Base-by-base conservation (phyloP, 169 alveolate genomes). In the Plasmodium sp. region DNA sequence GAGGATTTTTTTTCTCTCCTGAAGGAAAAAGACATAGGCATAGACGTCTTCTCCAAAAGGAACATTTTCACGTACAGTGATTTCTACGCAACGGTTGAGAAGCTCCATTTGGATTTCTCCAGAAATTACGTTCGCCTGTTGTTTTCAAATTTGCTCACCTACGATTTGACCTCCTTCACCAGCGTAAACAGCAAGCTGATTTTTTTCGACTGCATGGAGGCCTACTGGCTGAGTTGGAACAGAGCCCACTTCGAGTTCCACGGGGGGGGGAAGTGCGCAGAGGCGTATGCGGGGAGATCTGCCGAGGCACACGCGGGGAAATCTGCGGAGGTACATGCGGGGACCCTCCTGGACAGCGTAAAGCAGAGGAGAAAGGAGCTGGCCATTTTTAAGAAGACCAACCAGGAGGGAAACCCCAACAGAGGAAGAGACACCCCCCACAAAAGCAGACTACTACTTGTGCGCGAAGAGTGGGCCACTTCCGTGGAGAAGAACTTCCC, bases 181-280 rank as follows among this genome's bases (percentile, higher is more conserved):
- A 86, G 93, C 81, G 62, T 86, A 39, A 51, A 86, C 45, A 86
- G 18, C 80, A 86, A 86, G 48, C 58, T 86, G 10, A 86, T 86
- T 36, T 86, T 86, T 77, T 86, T 34, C 67, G 93, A 86, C 45
- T 75, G 67, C 81, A 75, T 86, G n/a, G 86, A 86, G 48, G 18
- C 16, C 0, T 75, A 74, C 22, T 86, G 93, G 93, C n/a, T 34
- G n/a, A 77, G 36, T n/a, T 86, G 93, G 93, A 86, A 86, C 81
- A 86, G 45, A 75, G 4, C 81, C 43, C 39, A 86, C 18, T 86
- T 86, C 56, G 86, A 86, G 33, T 75, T 75, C 45, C 81, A 18
- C 43, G 41, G 39, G 22, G 73, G 31, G 22, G 18, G 9, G n/a
- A 34, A 7, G 56, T 58, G 51, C 7, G 39, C 3, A 12, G 16